Percentiles rank a stretch among this genome's conserved stretches.
phyloP scores from a whole-genome alignment of 2,329 filamentous ascomycete species.

The Clathrospora elynae region DNA sequence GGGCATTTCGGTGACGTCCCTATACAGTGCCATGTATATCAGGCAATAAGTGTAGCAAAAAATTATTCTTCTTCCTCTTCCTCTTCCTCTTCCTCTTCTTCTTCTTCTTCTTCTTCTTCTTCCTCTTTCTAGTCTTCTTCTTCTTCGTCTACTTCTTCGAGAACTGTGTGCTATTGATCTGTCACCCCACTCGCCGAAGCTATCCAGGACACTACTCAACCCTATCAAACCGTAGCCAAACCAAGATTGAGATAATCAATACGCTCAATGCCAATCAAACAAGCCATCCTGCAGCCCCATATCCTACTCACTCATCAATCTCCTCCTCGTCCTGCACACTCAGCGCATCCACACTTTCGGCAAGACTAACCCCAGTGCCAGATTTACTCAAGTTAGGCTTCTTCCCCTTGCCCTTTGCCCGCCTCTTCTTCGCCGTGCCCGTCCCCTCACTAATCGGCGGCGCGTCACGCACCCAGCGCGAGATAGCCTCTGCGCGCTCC shows the following conservation, averaged over 20 bases:
- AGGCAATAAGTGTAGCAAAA: neutral
- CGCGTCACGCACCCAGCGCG: slow-evolving; percentile 67
- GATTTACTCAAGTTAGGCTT: neutral
- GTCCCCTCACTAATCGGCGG: slow-evolving; percentile 46
- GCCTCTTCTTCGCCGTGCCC: slow-evolving; percentile 46
- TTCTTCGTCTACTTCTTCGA: too few relatives aligned
- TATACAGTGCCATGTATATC: too few relatives aligned
- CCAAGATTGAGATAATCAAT: too few relatives aligned
- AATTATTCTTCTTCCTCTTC: neutral
- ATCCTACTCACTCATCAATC: slow-evolving; percentile 14
- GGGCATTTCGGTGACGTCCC: too few relatives aligned
- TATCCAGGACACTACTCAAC: neutral
- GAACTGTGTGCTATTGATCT: too few relatives aligned
- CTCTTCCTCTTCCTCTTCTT: neutral
- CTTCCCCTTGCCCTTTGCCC: slow-evolving; percentile 32
- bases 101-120: too few relatives aligned
- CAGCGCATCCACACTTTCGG: slow-evolving; percentile 28
- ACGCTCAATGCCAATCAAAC: too few relatives aligned
- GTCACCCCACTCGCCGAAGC: too few relatives aligned
- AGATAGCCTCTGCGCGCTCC: slow-evolving; percentile 70
- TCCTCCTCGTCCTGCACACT: slow-evolving; percentile 26
- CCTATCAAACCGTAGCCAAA: neutral
- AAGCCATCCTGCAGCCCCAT: too few relatives aligned
- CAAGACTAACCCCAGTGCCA: slow-evolving; percentile 17
- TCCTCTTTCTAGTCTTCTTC: too few relatives aligned